Percentiles rank a stretch among this genome's conserved stretches.
Evolutionary conservation across 768 basidiomycete genomes (phyloP).

Genomic region (Polyporus arcularius): DNA sequence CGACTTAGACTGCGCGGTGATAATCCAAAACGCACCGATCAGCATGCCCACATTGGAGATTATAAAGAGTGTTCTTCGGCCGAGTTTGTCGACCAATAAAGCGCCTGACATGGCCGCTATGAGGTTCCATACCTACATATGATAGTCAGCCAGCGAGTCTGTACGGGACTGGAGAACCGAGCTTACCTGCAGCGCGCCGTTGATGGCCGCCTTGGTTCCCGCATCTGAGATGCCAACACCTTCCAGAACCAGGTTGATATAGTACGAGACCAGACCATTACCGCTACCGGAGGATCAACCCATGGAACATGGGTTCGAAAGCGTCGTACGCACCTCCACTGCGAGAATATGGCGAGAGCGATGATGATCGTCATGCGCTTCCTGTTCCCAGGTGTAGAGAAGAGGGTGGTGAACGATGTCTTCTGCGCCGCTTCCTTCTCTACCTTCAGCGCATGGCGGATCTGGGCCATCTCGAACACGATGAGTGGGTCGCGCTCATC

Average conservation of each 20-base stretch:
- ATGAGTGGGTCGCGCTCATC: constrained; percentile 61
- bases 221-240: constrained; percentile 60
- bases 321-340: constrained; percentile 37
- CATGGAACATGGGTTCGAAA: neutral
- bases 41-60: constrained; percentile 63
- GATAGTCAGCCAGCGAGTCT: neutral
- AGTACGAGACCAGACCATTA: constrained; percentile 72
- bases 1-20: neutral
- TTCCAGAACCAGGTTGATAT: constrained; percentile 68
- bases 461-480: constrained; percentile 58
- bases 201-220: constrained; percentile 59
- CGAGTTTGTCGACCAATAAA: constrained; percentile 64
- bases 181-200: constrained; percentile 58
- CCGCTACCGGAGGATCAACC: constrained; percentile 39
- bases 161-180: neutral
- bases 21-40: constrained; percentile 38
- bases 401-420: constrained; percentile 46
- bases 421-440: constrained; percentile 56
- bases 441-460: constrained; percentile 63
- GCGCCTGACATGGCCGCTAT: constrained; percentile 58
- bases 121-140: constrained; percentile 61
- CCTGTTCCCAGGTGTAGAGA: constrained; percentile 50
- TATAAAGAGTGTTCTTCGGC: constrained; percentile 69
- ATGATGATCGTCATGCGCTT: constrained; percentile 54
- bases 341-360: constrained; percentile 55